Evolutionary conservation across 2,329 filamentous ascomycete genomes (phyloP), one percentile per base, ranked within the genome.

Genomic region (Trichophyton benhamiae): DNA sequence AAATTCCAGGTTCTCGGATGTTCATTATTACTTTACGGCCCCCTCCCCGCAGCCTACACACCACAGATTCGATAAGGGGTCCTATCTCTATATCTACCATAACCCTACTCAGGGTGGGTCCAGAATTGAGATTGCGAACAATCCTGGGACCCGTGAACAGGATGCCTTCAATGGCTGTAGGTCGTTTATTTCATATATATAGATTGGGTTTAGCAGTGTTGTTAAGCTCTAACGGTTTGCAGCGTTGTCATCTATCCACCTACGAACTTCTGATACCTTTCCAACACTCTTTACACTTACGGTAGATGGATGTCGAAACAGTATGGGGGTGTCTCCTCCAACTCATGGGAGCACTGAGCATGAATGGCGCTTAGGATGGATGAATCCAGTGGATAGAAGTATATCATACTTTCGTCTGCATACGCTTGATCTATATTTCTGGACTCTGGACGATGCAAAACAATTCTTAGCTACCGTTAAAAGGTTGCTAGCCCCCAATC

Each of bases 61-160:
- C 66, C 82, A 86, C 69, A 82, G 84, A 58, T 86, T 87, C 71
- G 82, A 84, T 67, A 84, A 83, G 67, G 77, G 80, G 63, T 85
- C 82, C 57, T 86, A 87, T 72, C 75, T 86, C 64, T 87, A 86
- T 71, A 72, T 87, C 60, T 85, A 84, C 71, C 78, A 84, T 71
- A 81, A 83, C 67, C 75, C 79, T 8, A 74, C 75, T 58, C 76
- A 79, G 63, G 77, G 78, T 58, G 79, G 76, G 62, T 77, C 79
- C 13, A 79, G 84, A 64, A 72, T 86, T 58, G 84, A 87, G 71
- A 75, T 86, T 63, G 84, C 84, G 38, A 86, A 87, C 68, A 79
- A 85, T 69, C 80, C 83, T 8, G 83, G 83, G 27, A 84, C 82
- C 8, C 74, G 79, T 17, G 79, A 82, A n/a, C 83, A 86, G 68